Evolutionary conservation across 257 asterid genomes (phyloP).

Genomic region (Solanum corneliomulleri): DNA sequence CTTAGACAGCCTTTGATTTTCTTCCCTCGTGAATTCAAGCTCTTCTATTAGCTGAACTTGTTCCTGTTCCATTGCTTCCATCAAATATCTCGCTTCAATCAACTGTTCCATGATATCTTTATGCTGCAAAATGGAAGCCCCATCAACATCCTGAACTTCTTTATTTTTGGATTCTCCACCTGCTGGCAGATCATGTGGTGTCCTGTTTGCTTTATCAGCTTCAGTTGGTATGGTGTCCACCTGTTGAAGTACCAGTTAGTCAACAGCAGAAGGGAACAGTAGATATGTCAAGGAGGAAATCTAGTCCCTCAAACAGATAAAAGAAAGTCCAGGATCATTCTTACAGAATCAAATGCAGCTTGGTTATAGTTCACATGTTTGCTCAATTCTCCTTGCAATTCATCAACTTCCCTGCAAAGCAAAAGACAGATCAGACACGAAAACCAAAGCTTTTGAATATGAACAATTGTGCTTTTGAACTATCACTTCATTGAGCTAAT

Average conservation of each 20-base stretch:
- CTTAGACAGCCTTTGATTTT: slow-evolving; percentile 29
- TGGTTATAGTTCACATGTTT: slow-evolving; percentile 26
- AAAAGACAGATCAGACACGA: not conserved
- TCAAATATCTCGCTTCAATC: slow-evolving; percentile 32
- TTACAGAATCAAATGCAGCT: slow-evolving; percentile 27
- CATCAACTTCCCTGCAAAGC: slow-evolving; percentile 36
- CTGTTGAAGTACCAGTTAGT: slow-evolving; percentile 16
- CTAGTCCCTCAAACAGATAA: slow-evolving; percentile 20
- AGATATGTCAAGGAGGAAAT: not conserved
- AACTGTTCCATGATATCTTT: slow-evolving; percentile 32
- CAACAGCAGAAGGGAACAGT: not conserved
- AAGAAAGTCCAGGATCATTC: slow-evolving; percentile 7
- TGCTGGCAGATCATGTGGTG: slow-evolving; percentile 12
- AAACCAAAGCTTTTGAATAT: not conserved
- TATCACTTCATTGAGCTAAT: not conserved
- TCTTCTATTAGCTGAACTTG: slow-evolving; percentile 38
- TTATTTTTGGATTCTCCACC: slow-evolving; percentile 9
- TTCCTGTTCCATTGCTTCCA: slow-evolving; percentile 38
- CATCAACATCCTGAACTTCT: slow-evolving; percentile 9
- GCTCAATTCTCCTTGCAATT: slow-evolving; percentile 24
- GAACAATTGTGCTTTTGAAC: not conserved
- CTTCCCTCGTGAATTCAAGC: slow-evolving; percentile 26
- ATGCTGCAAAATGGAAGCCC: slow-evolving; percentile 16
- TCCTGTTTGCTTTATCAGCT: slow-evolving; percentile 20
- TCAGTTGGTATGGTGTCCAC: slow-evolving; percentile 10